Evolutionary conservation across 768 basidiomycete species (phyloP), one percentile per base, ranked within the genome.

Genomic region (Hericium rajendrae): DNA sequence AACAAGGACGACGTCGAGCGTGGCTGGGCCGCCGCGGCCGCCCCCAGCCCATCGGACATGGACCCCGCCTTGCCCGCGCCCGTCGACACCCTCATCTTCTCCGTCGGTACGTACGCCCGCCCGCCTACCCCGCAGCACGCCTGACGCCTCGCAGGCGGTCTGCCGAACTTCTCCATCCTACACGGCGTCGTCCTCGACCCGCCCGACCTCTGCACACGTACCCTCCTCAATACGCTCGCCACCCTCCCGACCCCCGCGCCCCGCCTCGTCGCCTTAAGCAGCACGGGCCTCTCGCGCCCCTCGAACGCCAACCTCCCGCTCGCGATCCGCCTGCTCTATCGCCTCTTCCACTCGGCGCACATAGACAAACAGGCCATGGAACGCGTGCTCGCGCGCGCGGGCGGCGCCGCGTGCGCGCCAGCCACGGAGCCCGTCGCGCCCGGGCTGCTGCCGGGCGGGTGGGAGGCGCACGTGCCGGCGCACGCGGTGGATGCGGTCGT

Each of bases 361-460:
- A 71, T 64, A 28, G 86, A 88, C 68, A 89, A 88, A 68, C 46
- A 80, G 48, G 84, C 80, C 6, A 68, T 71, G 37, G 87, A 90
- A 68, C 72, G 78, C 28, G 66, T 77, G 2, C 51, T 80, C 4
- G 69, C 74, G 1, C 73, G 84, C 57, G 70, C 71, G 57, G 72
- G 78, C 0, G 84, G 80, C 1, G 75, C 75, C 28, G 65, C 0
- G 86, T 84, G 84, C 64, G 24, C 39, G 18, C 18, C 40, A 1
- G 26, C 6, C 13, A 11, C 12, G 49, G 73, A 12, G 72, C 72
- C n/a, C 78, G 80, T 65, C 32, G 73, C 77, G 0, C 65, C 62
- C 0, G 73, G 76, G 0, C 71, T 84, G 18, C 70, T 85, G 40
- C 74, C 73, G 10, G 46, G 50, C 0, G 72, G 68, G 5, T 85